Conservation (phyloP, 257 asterid genomes). For the Salvia hispanica region DNA sequence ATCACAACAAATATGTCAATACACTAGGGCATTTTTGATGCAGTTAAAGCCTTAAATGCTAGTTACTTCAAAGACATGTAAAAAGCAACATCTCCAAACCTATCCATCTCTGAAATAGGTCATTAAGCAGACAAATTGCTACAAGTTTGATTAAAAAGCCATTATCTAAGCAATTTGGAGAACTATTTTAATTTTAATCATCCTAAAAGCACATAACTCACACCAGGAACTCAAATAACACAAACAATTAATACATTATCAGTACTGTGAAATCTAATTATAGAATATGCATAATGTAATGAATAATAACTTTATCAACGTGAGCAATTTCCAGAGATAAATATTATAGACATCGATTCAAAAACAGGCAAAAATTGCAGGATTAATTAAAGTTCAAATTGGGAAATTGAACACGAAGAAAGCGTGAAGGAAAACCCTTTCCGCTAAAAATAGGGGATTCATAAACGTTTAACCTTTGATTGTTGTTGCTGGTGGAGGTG, state of each 20-base stretch:
- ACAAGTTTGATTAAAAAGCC: not conserved
- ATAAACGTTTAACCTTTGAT: conserved; percentile 34
- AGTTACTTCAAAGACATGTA: not conserved
- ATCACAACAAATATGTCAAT: conserved; percentile 27
- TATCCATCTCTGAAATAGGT: not conserved
- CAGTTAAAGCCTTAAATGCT: not conserved
- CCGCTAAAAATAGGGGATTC: not conserved
- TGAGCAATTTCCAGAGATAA: not conserved
- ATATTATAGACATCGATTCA: not conserved
- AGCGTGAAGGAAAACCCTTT: not conserved
- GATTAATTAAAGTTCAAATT: too few species aligned
- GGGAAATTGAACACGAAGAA: conserved; percentile 18
- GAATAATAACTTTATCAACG: not conserved
- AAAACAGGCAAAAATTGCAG: conserved; percentile 3
- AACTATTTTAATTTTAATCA: too few species aligned
- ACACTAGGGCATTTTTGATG: not conserved
- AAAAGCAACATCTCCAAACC: not conserved
- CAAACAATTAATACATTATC: conserved; percentile 17
- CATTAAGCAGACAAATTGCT: not conserved
- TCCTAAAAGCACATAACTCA: too few species aligned
- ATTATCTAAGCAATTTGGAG: not conserved
- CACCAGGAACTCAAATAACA: conserved; percentile 1
- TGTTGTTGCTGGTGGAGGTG: conserved; percentile 30
- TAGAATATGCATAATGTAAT: not conserved
- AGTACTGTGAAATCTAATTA: not conserved